These are phyloP conservation scores for Populus hybrid DNA, from an alignment of 441 rosid genomes.

Conservation along the genomic window DNA sequence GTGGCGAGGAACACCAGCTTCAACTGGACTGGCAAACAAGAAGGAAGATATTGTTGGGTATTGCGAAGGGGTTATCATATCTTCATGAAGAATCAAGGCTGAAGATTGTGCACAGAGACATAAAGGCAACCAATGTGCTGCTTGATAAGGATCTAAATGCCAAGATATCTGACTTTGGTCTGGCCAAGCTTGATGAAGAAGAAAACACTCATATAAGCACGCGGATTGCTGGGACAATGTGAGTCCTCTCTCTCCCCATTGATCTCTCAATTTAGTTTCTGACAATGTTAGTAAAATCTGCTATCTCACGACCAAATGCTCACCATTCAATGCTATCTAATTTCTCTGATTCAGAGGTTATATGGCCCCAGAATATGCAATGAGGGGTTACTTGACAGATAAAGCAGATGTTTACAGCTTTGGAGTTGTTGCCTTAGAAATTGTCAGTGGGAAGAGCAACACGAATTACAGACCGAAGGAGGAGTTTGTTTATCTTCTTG, in stretches of 20 bases:
- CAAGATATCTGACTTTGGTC: slow-evolving; percentile 77
- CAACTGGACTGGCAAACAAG: slow-evolving; percentile 60
- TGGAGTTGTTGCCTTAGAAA: slow-evolving; percentile 66
- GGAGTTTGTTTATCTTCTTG: slow-evolving; percentile 70
- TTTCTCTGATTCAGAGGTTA: slow-evolving; percentile 45
- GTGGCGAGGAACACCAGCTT: slow-evolving; percentile 42
- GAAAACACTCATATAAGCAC: slow-evolving; percentile 86
- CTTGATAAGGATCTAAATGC: slow-evolving; percentile 64
- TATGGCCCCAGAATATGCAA: slow-evolving; percentile 89
- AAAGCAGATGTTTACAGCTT: slow-evolving; percentile 90
- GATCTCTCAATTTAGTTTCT: too few relatives aligned
- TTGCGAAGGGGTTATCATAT: slow-evolving; percentile 69
- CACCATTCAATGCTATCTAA: too few relatives aligned
- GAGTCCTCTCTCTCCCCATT: slow-evolving; percentile 18
- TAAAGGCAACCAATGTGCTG: slow-evolving; percentile 77
- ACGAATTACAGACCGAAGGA: slow-evolving; percentile 63
- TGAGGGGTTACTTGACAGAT: slow-evolving; percentile 87
- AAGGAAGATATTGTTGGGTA: slow-evolving; percentile 52
- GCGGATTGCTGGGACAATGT: slow-evolving; percentile 77
- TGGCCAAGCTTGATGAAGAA: slow-evolving; percentile 80
- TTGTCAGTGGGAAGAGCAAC: slow-evolving; percentile 74
- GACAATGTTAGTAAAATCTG: too few relatives aligned
- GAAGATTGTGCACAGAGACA: slow-evolving; percentile 79
- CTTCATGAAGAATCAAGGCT: slow-evolving; percentile 87
- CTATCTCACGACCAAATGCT: too few relatives aligned